A percentile compares a stretch with the other conserved stretches of the same genome.
phyloP scores from a whole-genome alignment of 352 stramenopile species.

The Globisporangium sylvaticum region DNA sequence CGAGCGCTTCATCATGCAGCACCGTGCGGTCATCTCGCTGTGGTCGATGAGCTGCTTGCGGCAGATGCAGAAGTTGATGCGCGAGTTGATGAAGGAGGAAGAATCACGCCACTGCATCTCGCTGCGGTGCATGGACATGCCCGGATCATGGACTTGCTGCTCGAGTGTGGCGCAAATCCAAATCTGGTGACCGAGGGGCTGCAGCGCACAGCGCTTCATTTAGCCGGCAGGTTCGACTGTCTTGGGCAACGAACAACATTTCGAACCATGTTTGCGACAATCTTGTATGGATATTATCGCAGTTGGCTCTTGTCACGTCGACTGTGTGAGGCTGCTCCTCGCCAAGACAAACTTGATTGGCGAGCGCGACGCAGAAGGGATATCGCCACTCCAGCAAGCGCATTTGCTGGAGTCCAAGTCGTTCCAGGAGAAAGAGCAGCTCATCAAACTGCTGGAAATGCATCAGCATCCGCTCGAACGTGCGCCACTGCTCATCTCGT shows the following conservation, averaged over 20 bases:
- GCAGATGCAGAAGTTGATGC: conserved; percentile 9
- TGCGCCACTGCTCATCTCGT: conserved; percentile 5
- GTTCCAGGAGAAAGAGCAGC: neutral
- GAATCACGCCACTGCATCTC: conserved; percentile 7
- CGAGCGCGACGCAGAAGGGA: conserved; percentile 4
- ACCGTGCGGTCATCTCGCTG: neutral
- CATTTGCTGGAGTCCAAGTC: neutral
- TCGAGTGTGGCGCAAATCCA: conserved; percentile 8
- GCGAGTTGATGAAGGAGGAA: neutral
- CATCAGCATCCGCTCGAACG: neutral
- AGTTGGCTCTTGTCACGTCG: neutral
- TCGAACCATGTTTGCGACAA: too few species aligned
- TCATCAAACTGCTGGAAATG: conserved; percentile 10
- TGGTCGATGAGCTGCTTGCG: conserved; percentile 8
- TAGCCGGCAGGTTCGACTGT: neutral
- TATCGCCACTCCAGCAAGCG: conserved; percentile 7
- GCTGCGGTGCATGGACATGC: neutral
- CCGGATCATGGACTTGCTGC: conserved; percentile 7
- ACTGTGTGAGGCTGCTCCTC: conserved; percentile 7
- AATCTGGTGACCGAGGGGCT: neutral
- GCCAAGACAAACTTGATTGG: conserved; percentile 7
- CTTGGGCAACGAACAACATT: too few species aligned
- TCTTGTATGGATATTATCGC: too few species aligned
- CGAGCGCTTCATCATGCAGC: conserved; percentile 13
- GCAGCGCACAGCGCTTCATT: conserved; percentile 5